Evolutionary conservation across 2,329 filamentous ascomycete genomes (phyloP).

Genomic region (Cladosporium velox): DNA sequence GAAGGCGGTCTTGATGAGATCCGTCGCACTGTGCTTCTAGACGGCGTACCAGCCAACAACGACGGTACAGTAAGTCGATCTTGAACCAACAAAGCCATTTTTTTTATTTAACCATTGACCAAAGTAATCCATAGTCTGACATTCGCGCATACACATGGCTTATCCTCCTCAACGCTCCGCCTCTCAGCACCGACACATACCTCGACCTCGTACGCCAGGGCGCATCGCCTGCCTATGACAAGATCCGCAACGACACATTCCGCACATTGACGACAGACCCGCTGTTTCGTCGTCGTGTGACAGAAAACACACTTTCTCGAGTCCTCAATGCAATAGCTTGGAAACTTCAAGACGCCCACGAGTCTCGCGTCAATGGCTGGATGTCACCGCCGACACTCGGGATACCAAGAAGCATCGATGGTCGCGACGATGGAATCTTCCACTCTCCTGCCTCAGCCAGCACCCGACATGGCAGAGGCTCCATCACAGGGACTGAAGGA

Average conservation of each 20-base stretch:
- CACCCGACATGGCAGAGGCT: constrained; percentile 38
- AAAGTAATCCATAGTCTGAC: constrained; percentile 65
- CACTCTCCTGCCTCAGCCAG: constrained; percentile 38
- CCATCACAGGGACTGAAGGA: constrained; percentile 61
- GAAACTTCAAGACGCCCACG: constrained; percentile 79
- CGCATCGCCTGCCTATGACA: constrained; percentile 90
- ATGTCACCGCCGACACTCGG: constrained; percentile 50
- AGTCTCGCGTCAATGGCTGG: constrained; percentile 58
- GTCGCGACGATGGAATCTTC: constrained; percentile 46
- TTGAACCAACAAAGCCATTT: not conserved
- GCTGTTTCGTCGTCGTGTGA: constrained; percentile 93
- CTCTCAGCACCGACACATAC: constrained; percentile 84
- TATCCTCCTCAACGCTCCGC: constrained; percentile 83
- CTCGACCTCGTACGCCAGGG: constrained; percentile 88
- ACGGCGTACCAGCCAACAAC: constrained; percentile 73
- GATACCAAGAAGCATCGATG: constrained; percentile 53
- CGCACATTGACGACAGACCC: constrained; percentile 94
- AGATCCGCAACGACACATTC: constrained; percentile 98
- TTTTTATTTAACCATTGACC: not conserved
- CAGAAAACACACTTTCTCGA: constrained; percentile 90
- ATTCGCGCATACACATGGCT: constrained; percentile 96
- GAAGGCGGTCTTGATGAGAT: constrained; percentile 67
- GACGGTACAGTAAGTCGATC: constrained; percentile 71
- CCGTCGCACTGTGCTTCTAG: constrained; percentile 71
- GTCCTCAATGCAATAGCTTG: constrained; percentile 94